phyloP scores from a whole-genome alignment of 257 asterid genomes.

The Orobanche coerulescens region DNA sequence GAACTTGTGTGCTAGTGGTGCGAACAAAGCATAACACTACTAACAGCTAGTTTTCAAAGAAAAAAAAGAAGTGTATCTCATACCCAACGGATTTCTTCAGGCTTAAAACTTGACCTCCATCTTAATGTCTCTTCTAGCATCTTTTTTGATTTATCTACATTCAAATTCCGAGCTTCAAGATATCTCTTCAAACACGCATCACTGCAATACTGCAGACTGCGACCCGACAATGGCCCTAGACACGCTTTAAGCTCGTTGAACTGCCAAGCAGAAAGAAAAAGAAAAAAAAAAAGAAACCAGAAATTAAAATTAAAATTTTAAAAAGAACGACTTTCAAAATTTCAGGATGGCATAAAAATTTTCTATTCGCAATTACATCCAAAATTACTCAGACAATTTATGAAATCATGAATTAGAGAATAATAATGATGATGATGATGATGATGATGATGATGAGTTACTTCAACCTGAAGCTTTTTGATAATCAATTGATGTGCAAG shows the following conservation, averaged over 20 bases:
- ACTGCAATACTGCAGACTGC: constrained; percentile 51
- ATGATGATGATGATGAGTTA: no score
- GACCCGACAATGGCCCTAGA: constrained; percentile 66
- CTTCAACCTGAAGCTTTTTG: not conserved
- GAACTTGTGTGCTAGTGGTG: not conserved
- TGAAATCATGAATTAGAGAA: not conserved
- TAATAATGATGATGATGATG: no score
- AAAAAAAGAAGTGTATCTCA: constrained; percentile 9
- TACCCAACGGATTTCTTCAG: constrained; percentile 99
- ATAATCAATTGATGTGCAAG: not conserved
- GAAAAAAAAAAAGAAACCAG: not conserved
- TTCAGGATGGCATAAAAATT: not conserved
- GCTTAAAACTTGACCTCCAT: constrained; percentile 81
- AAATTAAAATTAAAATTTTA: constrained; percentile 13
- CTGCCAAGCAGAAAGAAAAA: constrained; percentile 33
- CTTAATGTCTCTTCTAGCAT: constrained; percentile 86
- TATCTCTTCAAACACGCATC: constrained; percentile 84
- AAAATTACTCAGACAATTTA: not conserved
- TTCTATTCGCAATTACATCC: not conserved
- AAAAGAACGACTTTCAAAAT: no score
- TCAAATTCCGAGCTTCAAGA: constrained; percentile 83
- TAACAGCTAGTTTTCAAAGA: not conserved
- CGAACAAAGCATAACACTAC: not conserved
- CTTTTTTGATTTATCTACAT: constrained; percentile 72
- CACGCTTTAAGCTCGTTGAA: constrained; percentile 66